Evolutionary conservation across 2,329 filamentous ascomycete genomes (phyloP), one percentile per base, ranked within the genome.

Genomic region (Lasiodiplodia citricola): DNA sequence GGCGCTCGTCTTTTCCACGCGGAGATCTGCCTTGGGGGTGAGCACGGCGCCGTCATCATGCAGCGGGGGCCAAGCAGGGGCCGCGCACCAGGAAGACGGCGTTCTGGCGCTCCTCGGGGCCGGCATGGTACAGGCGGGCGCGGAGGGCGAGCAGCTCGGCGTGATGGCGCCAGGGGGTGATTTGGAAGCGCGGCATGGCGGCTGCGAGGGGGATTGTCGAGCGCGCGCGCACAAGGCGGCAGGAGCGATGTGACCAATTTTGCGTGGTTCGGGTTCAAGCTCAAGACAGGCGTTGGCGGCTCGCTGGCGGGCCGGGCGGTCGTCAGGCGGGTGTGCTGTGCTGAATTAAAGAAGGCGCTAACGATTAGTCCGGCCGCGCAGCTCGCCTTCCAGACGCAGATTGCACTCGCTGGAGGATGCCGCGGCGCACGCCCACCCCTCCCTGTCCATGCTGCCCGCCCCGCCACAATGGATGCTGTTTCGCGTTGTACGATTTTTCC

Each of bases 121-220:
- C 73, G 21, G 65, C 44, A 25, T 73, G 54, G 78, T 92, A 94
- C 73, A 94, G 86, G 73, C 90, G 86, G 66, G 82, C 78, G 70
- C 91, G 87, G 66, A 93, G 87, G 60, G 82, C 79, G 68, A 93
- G 84, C 70, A 94, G 87, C 77, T 93, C 91, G 69, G 81, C 76
- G 67, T 84, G 86, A 78, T 87, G 82, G 72, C 90, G 89, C 91
- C 91, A 94, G 41, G 91, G 91, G 67, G 91, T 93, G 75, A 91
- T 88, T 71, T 90, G 85, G 80, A 92, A 92, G 75, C 90, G 88
- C 35, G 91, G 88, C 70, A 70, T 69, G 60, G 21, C 6, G 3
- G 21, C 7, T 47, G 44, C 44, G 67, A 41, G 23, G 37, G 38
- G 13, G n/a, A 35, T 16, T 38, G 56, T 18, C 6, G 37, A 60